Percentiles rank a stretch among this genome's conserved stretches.
These are phyloP conservation scores for Acacia crassicarpa DNA, from an alignment of 306 rosid species.

Conservation along the genomic window DNA sequence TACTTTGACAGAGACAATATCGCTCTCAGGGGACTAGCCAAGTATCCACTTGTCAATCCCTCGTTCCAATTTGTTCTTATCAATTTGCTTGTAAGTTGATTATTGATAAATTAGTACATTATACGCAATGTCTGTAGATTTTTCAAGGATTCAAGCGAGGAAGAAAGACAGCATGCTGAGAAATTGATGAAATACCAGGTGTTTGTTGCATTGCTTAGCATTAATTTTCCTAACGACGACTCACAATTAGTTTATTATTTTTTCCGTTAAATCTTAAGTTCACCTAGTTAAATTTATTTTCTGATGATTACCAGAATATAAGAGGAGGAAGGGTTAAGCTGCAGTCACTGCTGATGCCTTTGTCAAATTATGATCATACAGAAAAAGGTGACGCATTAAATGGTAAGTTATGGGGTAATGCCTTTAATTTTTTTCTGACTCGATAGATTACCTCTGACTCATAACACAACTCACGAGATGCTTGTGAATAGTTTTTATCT, in stretches of 20 bases:
- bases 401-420: conserved; percentile 27
- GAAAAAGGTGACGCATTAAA: conserved; percentile 52
- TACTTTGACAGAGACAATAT: background rate
- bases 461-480: background rate
- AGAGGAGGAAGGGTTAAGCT: background rate
- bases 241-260: background rate
- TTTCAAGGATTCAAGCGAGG: background rate
- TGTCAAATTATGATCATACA: conserved; percentile 39
- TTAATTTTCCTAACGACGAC: background rate
- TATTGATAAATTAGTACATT: background rate
- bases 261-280: background rate
- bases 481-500: background rate
- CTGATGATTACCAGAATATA: background rate
- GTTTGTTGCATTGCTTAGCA: background rate
- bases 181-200: background rate
- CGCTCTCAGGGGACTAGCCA: background rate
- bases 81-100: background rate
- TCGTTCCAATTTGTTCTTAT: background rate
- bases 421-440: background rate
- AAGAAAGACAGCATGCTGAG: background rate
- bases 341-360: conserved; percentile 21
- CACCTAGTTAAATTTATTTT: background rate
- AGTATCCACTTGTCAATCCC: background rate
- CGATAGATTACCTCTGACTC: background rate
- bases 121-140: background rate